phyloP scores from a whole-genome alignment of 805 yeast species.

The Wickerhamomyces subpelliculosus region DNA sequence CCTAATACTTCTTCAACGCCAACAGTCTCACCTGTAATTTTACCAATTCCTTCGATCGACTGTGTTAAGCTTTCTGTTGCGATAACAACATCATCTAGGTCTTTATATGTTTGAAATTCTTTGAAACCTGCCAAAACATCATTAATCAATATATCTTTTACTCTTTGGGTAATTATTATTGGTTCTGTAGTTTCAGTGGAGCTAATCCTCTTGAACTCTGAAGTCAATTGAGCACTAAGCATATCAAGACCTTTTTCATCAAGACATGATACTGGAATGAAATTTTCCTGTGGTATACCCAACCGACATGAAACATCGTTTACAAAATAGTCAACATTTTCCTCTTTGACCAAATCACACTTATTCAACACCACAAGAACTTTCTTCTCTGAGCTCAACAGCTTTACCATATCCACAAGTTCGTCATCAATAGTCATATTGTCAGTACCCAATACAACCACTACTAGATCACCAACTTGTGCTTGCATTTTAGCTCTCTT shows the following conservation, averaged over 20 bases:
- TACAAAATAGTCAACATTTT: constrained; percentile 15
- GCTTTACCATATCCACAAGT: constrained; percentile 31
- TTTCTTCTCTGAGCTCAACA: constrained; percentile 20
- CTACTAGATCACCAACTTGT: constrained; percentile 53
- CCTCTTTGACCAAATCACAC: constrained; percentile 36
- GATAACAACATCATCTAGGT: constrained; percentile 62
- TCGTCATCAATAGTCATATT: constrained; percentile 29
- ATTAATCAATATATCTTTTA: constrained; percentile 61
- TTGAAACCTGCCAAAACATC: constrained; percentile 74
- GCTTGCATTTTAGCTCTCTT: constrained; percentile 62
- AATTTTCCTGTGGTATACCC: constrained; percentile 12
- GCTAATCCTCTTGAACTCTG: constrained; percentile 42
- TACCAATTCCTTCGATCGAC: constrained; percentile 84
- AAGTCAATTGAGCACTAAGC: constrained; percentile 36
- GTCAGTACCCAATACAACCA: constrained; percentile 55
- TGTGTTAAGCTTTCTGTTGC: constrained; percentile 71
- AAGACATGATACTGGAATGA: constrained; percentile 53
- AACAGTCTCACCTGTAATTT: constrained; percentile 82
- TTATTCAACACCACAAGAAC: constrained; percentile 52
- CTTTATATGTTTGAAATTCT: constrained; percentile 46
- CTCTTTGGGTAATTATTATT: constrained; percentile 64
- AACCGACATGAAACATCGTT: constrained; percentile 17
- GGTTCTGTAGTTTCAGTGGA: constrained; percentile 53
- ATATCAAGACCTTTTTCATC: constrained; percentile 47
- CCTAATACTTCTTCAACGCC: constrained; percentile 90